Conservation (phyloP, 768 basidiomycete genomes). For the Albatrellus ellisii region DNA sequence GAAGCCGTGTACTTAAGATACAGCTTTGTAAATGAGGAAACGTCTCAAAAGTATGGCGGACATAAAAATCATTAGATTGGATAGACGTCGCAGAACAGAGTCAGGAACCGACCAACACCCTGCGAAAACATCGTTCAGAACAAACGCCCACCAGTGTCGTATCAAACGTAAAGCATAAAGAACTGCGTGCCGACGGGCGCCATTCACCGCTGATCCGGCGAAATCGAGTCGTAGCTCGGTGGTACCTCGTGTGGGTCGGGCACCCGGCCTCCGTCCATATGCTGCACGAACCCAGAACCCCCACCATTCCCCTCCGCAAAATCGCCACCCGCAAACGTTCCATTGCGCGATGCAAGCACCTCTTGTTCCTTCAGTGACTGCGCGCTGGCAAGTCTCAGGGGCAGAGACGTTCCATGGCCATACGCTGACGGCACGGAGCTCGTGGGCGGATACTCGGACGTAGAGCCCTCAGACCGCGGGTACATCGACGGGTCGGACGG, state of each 20-base stretch:
- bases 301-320: constrained; percentile 17
- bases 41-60: no score
- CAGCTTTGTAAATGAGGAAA: no score
- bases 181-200: no score
- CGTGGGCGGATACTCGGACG: background rate
- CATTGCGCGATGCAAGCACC: constrained; percentile 8
- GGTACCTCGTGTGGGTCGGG: constrained; percentile 18
- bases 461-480: constrained; percentile 5
- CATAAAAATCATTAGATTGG: no score
- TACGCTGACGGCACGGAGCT: background rate
- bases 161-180: no score
- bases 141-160: no score
- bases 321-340: constrained; percentile 4
- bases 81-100: no score
- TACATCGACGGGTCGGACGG: constrained; percentile 10
- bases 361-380: constrained; percentile 20
- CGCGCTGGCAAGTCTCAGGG: constrained; percentile 8
- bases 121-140: no score
- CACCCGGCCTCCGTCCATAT: constrained; percentile 18
- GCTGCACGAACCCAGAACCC: constrained; percentile 16
- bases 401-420: background rate
- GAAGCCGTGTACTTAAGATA: no score
- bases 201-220: constrained; percentile 10
- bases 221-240: constrained; percentile 21
- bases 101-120: no score